Percentiles rank a stretch among this genome's conserved stretches.
phyloP scores from a whole-genome alignment of 176 grass and related monocot genomes.

The Puya raimondii region DNA sequence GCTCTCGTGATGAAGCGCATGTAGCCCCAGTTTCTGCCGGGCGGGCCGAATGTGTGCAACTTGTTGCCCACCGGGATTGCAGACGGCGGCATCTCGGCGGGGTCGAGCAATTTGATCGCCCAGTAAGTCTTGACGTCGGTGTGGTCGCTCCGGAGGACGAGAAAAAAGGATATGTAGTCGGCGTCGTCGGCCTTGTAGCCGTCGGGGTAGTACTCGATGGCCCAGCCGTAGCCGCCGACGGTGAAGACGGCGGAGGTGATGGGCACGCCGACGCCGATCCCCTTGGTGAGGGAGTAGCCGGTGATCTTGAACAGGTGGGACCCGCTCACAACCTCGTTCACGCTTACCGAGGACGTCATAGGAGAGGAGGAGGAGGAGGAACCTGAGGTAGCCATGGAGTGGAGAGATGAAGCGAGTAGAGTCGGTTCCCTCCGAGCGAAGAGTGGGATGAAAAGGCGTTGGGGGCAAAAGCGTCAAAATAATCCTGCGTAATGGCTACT shows the following conservation, averaged over 20 bases:
- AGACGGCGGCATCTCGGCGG: slow-evolving; percentile 1
- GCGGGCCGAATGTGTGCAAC: no score
- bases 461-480: no score
- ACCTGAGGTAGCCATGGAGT: no score
- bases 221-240: slow-evolving; percentile 26
- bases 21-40: no score
- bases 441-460: no score
- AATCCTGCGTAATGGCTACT: no score
- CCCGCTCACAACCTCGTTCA: background rate
- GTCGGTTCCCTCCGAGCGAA: no score
- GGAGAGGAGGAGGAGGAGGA: no score
- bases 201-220: slow-evolving; percentile 32
- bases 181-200: background rate
- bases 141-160: slow-evolving; percentile 10
- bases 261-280: slow-evolving; percentile 19
- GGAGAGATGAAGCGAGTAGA: no score
- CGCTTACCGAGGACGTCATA: slow-evolving; percentile 1
- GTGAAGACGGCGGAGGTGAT: slow-evolving; percentile 27
- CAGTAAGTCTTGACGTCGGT: slow-evolving; percentile 17
- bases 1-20: no score
- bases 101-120: slow-evolving; percentile 23
- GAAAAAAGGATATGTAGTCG: slow-evolving; percentile 16
- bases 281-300: slow-evolving; percentile 25
- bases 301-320: slow-evolving; percentile 30
- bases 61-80: no score